phyloP scores from a whole-genome alignment of 345 rosid species.

The Odontarrhena argentea region DNA sequence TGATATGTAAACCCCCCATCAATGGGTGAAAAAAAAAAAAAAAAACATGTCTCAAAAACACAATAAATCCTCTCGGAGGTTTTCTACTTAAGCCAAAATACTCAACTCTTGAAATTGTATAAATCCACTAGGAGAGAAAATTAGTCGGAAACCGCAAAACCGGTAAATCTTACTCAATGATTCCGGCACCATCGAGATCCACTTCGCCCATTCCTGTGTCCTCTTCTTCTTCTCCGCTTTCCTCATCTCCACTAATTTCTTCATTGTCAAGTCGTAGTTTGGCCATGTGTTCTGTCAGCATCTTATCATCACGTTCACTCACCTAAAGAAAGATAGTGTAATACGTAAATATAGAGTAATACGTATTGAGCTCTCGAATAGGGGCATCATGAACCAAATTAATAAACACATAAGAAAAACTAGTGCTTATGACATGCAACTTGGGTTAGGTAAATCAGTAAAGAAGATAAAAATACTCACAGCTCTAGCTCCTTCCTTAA shows the following conservation, averaged over 20 bases:
- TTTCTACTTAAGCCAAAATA: constrained; percentile 30
- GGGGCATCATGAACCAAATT: background rate
- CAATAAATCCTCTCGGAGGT: constrained; percentile 18
- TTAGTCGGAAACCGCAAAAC: constrained; percentile 4
- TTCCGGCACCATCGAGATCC: constrained; percentile 65
- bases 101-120: constrained; percentile 2
- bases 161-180: constrained; percentile 53
- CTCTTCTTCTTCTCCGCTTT: constrained; percentile 88
- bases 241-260: constrained; percentile 93
- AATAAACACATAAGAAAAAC: background rate
- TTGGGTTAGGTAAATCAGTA: background rate
- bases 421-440: constrained; percentile 24
- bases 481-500: constrained; percentile 92
- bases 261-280: constrained; percentile 76
- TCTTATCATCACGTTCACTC: constrained; percentile 96
- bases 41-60: constrained; percentile 6
- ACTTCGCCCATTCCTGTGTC: constrained; percentile 93
- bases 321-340: constrained; percentile 50
- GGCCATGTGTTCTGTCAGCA: constrained; percentile 96
- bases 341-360: constrained; percentile 12
- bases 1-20: constrained; percentile 16
- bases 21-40: constrained; percentile 8
- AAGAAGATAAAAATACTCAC: constrained; percentile 52
- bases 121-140: constrained; percentile 14
- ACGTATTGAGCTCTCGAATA: background rate